These are phyloP conservation scores for Ajuga chamaepitys DNA, from an alignment of 257 asterid genomes.

Conservation along the genomic window DNA sequence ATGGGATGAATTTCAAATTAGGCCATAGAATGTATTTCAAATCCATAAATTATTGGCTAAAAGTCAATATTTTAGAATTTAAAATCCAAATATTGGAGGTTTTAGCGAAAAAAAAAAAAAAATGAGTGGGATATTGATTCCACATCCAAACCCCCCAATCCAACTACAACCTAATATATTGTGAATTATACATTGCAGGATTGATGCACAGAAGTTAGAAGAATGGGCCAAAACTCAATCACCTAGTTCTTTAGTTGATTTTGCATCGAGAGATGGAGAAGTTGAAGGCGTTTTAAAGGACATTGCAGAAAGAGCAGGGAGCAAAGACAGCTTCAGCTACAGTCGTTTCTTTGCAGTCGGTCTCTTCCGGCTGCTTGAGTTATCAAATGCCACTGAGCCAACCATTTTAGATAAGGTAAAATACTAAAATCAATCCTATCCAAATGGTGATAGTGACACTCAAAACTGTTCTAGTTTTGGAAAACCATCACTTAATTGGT, in stretches of 20 bases:
- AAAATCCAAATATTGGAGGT: no score
- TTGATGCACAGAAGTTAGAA: slow-evolving; percentile 83
- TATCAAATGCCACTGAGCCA: slow-evolving; percentile 85
- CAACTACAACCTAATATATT: neutral
- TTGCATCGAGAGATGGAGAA: slow-evolving; percentile 79
- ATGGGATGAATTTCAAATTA: no score
- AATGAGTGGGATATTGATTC: no score
- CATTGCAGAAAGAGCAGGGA: slow-evolving; percentile 77
- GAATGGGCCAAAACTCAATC: slow-evolving; percentile 85
- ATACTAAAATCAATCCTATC: neutral
- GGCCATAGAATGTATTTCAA: no score
- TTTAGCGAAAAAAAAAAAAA: no score
- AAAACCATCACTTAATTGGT: no score
- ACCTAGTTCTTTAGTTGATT: slow-evolving; percentile 58
- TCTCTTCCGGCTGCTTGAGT: slow-evolving; percentile 88
- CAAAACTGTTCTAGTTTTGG: neutral
- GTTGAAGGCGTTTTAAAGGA: slow-evolving; percentile 63
- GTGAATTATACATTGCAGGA: slow-evolving; percentile 27
- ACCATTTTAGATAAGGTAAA: slow-evolving; percentile 68
- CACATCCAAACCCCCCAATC: no score
- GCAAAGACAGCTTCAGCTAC: slow-evolving; percentile 63
- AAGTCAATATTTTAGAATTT: no score
- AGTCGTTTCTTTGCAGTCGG: slow-evolving; percentile 95
- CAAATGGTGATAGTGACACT: neutral
- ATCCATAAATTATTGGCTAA: no score